Evolutionary conservation across 805 yeast genomes (phyloP), one percentile per base, ranked within the genome.

Genomic region (Nakazawaea ernobii): DNA sequence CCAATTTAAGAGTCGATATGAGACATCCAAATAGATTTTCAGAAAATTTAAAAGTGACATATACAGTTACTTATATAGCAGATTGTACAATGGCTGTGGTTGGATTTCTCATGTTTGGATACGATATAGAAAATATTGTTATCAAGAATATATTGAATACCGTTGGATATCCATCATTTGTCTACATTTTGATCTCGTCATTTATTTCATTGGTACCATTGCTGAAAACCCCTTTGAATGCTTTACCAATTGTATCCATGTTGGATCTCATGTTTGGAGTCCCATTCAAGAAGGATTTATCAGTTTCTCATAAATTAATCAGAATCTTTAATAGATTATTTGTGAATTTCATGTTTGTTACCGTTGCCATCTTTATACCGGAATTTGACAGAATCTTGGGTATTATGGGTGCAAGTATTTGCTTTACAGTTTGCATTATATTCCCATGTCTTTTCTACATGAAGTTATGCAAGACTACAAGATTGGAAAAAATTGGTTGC

Each of bases 311-410:
- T 30, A 47, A 44, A 2, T 0, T 48, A 8, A 17, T 36, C 1
- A 51, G 59, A 28, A 50, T 59, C 6, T 35, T 52, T 14, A 70
- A 76, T 44, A 72, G 75, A 42, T 47, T 80, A 24, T 52, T 66
- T 2, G 90, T 86, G 32, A 86, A 86, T 58, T 69, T 76, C 1
- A 49, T 75, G 46, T 81, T 89, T 56, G 86, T 87, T 20, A 45
- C 70, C 13, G 68, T 86, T 45, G 84, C 96, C 0, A 79, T 88
- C 37, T 48, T 80, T 13, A 81, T 86, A 61, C 96, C 96, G 2
- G 88, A 84, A 48, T 90, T 90, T 60, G 97, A 89, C 62, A 79
- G 80, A 55, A 76, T 90, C 50, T 83, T 90, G 53, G 94, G 96
- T 6, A 78, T 90, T 40, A 67, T 87, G 57, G 97, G 97, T 28